These are phyloP conservation scores for Gynandropsis gynandra DNA, from an alignment of 345 rosid genomes.

Conservation along the genomic window DNA sequence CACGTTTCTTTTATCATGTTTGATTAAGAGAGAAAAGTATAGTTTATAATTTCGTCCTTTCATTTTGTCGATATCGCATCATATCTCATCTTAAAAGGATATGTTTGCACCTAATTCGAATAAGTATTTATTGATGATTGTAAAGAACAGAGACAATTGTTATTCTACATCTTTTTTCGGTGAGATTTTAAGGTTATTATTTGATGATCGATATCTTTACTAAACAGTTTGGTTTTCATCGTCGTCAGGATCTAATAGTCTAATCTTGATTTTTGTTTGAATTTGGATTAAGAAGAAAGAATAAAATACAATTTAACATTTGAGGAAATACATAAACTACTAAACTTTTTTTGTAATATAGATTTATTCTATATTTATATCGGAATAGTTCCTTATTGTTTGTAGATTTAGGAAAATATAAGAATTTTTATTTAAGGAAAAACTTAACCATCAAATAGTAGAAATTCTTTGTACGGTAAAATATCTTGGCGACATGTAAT, in stretches of 20 bases:
- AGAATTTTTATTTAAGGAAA: slow-evolving; percentile 53
- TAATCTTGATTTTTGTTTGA: neutral
- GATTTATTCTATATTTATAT: no score
- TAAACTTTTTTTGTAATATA: slow-evolving; percentile 20
- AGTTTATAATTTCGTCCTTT: no score
- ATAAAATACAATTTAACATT: slow-evolving; percentile 64
- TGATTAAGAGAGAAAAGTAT: no score
- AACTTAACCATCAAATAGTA: slow-evolving; percentile 47
- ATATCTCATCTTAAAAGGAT: no score
- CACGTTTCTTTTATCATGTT: no score
- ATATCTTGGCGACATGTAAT: neutral
- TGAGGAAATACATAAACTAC: slow-evolving; percentile 66
- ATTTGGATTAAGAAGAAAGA: slow-evolving; percentile 46
- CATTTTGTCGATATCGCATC: no score
- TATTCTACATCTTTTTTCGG: slow-evolving; percentile 26
- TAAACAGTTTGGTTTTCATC: no score
- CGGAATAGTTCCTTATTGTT: slow-evolving; percentile 16
- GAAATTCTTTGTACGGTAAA: slow-evolving; percentile 1
- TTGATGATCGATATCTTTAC: neutral
- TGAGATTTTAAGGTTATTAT: slow-evolving; percentile 13
- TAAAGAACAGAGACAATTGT: slow-evolving; percentile 16
- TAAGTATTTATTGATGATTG: slow-evolving; percentile 25
- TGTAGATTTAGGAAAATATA: slow-evolving; percentile 72
- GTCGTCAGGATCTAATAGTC: neutral
- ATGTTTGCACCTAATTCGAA: slow-evolving; percentile 22